Percentiles rank a stretch among this genome's conserved stretches.
Evolutionary conservation across 2,329 filamentous ascomycete species (phyloP).

Genomic region (Conoideocrella luteorostrata): DNA sequence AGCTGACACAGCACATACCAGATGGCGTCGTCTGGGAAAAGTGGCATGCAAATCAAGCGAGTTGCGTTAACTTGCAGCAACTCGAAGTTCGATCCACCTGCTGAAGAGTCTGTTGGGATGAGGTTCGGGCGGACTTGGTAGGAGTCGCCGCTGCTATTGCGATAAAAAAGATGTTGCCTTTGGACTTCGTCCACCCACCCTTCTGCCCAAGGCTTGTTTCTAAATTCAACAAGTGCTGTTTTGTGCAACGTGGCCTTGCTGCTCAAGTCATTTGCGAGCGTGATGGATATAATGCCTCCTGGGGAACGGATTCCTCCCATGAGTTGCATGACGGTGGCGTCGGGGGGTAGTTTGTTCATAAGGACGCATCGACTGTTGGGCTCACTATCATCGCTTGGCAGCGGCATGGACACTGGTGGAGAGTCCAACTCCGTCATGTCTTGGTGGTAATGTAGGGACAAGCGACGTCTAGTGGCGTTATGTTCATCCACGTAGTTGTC

Average conservation of each 20-base stretch:
- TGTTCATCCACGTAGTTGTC: too few relatives aligned
- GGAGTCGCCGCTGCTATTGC: not conserved
- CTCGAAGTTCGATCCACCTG: not conserved
- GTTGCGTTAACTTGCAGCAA: not conserved
- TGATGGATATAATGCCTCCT: slow-evolving; percentile 11
- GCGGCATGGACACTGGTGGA: slow-evolving; percentile 5
- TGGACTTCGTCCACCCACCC: too few relatives aligned
- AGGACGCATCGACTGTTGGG: slow-evolving; percentile 17
- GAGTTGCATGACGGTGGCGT: slow-evolving; percentile 11
- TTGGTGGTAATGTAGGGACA: slow-evolving; percentile 7
- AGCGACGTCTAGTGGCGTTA: too few relatives aligned
- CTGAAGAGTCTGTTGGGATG: slow-evolving; percentile 13
- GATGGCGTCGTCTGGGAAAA: slow-evolving; percentile 14
- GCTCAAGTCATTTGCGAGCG: slow-evolving; percentile 1
- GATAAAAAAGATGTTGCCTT: not conserved
- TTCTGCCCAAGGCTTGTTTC: too few relatives aligned
- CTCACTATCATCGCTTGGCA: not conserved
- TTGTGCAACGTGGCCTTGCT: not conserved
- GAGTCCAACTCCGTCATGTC: slow-evolving; percentile 1
- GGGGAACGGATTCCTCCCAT: slow-evolving; percentile 12
- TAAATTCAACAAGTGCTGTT: slow-evolving; percentile 18
- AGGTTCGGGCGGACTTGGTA: slow-evolving; percentile 7
- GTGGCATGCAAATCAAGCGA: slow-evolving; percentile 11
- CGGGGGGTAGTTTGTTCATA: slow-evolving; percentile 15
- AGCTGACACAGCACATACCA: slow-evolving; percentile 16